These are phyloP conservation scores for Colletotrichum tamarilloi DNA, from an alignment of 2,329 filamentous ascomycete genomes.

Conservation along the genomic window DNA sequence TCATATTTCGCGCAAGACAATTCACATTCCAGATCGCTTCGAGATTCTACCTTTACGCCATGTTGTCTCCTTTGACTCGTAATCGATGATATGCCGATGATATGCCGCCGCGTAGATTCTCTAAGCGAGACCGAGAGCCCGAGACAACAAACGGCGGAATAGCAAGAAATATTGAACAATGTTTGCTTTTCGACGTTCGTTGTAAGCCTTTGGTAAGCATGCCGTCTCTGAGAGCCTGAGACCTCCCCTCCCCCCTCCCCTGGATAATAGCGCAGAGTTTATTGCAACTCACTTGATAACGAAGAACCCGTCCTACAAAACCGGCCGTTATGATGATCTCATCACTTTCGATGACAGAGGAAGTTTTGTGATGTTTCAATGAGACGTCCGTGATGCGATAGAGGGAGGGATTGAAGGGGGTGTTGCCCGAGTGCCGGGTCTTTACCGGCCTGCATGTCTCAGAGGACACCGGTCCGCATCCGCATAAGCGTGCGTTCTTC, in stretches of 20 bases:
- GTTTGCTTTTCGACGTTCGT: not conserved
- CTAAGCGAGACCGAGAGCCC: not conserved
- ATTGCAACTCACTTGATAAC: not conserved
- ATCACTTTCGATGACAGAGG: not conserved
- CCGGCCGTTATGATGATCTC: not conserved
- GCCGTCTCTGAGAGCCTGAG: not conserved
- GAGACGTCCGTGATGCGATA: not conserved
- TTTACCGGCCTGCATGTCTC: not conserved
- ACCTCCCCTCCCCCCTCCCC: not conserved
- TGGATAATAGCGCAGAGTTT: not conserved
- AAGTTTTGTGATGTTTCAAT: not conserved
- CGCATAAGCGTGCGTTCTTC: not conserved
- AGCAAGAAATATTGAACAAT: not conserved
- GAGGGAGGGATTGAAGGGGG: not conserved
- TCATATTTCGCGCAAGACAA: not conserved
- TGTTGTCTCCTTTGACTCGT: conserved; percentile 33
- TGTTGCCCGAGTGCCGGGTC: not conserved
- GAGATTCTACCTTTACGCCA: conserved; percentile 5
- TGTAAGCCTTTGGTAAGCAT: conserved; percentile 16
- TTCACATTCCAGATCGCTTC: conserved; percentile 8
- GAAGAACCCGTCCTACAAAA: too few species aligned
- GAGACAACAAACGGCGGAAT: conserved; percentile 27
- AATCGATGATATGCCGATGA: not conserved
- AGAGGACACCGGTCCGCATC: not conserved
- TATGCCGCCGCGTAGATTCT: not conserved